Evolutionary conservation across 2,329 filamentous ascomycete genomes (phyloP).

Genomic region (Blumeria graminis): DNA sequence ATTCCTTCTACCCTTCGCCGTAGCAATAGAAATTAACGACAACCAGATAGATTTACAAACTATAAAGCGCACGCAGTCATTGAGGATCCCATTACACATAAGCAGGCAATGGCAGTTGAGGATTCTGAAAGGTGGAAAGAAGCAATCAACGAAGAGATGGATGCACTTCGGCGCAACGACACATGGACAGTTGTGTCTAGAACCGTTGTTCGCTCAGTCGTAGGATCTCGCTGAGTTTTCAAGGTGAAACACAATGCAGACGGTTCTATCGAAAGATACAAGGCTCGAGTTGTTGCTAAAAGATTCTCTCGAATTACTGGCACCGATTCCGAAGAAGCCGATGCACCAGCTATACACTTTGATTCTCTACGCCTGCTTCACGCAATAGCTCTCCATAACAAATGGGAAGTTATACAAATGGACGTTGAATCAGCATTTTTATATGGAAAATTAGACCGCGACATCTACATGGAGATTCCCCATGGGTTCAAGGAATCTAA

Average conservation of each 20-base stretch:
- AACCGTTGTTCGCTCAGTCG: neutral
- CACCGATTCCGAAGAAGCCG: neutral
- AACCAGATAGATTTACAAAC: neutral
- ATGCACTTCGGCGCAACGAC: neutral
- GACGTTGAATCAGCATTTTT: neutral
- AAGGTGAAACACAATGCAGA: neutral
- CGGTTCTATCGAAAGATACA: neutral
- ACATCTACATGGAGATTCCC: neutral
- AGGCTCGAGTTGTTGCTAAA: slow-evolving; percentile 1
- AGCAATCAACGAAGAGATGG: slow-evolving; percentile 1
- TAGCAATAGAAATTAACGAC: neutral
- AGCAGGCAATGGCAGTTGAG: neutral
- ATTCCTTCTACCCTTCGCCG: neutral
- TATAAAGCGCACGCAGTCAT: neutral
- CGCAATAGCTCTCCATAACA: neutral
- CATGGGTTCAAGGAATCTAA: neutral
- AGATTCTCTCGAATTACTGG: neutral
- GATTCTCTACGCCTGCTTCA: neutral
- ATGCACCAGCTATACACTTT: neutral
- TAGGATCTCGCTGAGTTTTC: neutral
- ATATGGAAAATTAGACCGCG: neutral
- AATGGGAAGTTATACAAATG: neutral
- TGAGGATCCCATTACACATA: neutral
- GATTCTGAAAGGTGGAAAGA: neutral
- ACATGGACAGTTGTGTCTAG: neutral